A percentile compares a stretch with the other conserved stretches of the same genome.
Evolutionary conservation across 192 early-diverging fungal genomes (phyloP).

Genomic region (Linnemannia elongata): DNA sequence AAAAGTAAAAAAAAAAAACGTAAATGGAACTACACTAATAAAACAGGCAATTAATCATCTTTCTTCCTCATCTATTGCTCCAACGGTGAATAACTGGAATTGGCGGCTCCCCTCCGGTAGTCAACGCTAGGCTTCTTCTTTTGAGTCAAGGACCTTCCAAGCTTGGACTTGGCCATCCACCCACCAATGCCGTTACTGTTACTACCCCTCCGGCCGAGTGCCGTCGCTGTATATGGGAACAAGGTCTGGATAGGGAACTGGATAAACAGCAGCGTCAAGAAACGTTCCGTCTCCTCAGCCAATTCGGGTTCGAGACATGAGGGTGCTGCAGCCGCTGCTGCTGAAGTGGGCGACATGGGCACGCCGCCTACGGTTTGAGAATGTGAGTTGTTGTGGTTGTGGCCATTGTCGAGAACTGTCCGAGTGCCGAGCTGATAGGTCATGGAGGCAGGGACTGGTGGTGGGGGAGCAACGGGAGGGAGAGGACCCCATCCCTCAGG

Average conservation of each 20-base stretch:
- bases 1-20: not conserved
- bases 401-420: conserved; percentile 14
- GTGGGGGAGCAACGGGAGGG: conserved; percentile 51
- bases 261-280: conserved; percentile 50
- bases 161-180: conserved; percentile 51
- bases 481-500: conserved; percentile 56
- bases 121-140: conserved; percentile 42
- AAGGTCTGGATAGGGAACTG: conserved; percentile 55
- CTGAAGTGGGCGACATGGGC: conserved; percentile 37
- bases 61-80: conserved; percentile 6
- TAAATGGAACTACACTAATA: not conserved
- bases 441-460: conserved; percentile 42
- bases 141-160: conserved; percentile 45
- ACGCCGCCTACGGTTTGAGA: conserved; percentile 1
- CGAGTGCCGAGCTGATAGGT: conserved; percentile 49
- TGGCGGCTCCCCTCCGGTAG: not conserved
- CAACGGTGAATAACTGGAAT: conserved; percentile 15
- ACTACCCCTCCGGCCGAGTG: not conserved
- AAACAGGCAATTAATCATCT: not conserved
- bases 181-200: conserved; percentile 29
- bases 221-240: conserved; percentile 34
- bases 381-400: conserved; percentile 6
- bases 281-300: conserved; percentile 53
- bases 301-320: conserved; percentile 56
- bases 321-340: not conserved